phyloP scores from a whole-genome alignment of 768 basidiomycete genomes.

The Calvatia gigantea region DNA sequence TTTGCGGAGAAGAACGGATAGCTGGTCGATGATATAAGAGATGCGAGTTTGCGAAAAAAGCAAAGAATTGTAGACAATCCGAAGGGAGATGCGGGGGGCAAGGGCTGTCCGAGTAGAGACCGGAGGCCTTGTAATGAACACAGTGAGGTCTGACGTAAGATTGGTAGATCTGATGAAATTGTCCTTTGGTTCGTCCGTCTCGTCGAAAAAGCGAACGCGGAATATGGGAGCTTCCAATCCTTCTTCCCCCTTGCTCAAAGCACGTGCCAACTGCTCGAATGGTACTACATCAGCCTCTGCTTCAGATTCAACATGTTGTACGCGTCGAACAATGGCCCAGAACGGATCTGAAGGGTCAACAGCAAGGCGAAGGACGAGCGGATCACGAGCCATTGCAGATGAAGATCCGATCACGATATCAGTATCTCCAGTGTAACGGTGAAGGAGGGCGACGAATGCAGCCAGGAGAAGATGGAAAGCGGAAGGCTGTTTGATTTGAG shows the following conservation, averaged over 20 bases:
- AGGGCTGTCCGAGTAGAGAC: constrained; percentile 66
- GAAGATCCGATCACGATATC: constrained; percentile 92
- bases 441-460: constrained; percentile 88
- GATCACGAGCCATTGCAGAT: constrained; percentile 67
- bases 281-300: constrained; percentile 80
- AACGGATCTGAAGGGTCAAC: constrained; percentile 85
- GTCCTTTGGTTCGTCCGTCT: constrained; percentile 71
- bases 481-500: constrained; percentile 51
- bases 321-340: constrained; percentile 82
- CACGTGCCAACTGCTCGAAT: constrained; percentile 71
- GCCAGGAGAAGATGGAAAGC: constrained; percentile 90
- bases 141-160: constrained; percentile 87
- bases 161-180: constrained; percentile 77
- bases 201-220: constrained; percentile 95
- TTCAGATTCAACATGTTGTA: constrained; percentile 80
- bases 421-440: constrained; percentile 94
- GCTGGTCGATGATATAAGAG: constrained; percentile 77
- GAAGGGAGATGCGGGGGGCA: constrained; percentile 72
- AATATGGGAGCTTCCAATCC: constrained; percentile 68
- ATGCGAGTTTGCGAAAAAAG: constrained; percentile 83
- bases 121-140: constrained; percentile 79
- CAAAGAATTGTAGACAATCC: constrained; percentile 91
- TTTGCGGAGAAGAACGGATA: constrained; percentile 72
- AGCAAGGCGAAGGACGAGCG: constrained; percentile 79
- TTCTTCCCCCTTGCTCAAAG: constrained; percentile 64